Evolutionary conservation across 768 basidiomycete genomes (phyloP).

Genomic region (Asterophora lycoperdoides): DNA sequence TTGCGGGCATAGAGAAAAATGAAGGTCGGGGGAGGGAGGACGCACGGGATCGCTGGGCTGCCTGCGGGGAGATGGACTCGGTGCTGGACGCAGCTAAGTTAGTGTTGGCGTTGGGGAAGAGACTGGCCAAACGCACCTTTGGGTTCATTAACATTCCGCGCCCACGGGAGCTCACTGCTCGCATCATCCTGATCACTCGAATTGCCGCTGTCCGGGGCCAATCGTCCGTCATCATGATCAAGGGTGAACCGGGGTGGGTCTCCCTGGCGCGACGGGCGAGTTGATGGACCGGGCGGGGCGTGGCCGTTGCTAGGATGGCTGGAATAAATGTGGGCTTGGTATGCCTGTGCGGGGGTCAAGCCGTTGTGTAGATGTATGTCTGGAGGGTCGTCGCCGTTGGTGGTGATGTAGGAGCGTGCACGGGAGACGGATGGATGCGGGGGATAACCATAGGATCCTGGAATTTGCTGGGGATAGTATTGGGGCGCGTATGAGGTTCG

Average conservation of each 20-base stretch:
- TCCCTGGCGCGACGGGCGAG: constrained; percentile 19
- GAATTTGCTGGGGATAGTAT: constrained; percentile 30
- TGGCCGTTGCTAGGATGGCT: constrained; percentile 27
- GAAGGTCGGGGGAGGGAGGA: background rate
- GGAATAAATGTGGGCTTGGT: constrained; percentile 69
- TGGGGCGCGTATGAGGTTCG: constrained; percentile 47
- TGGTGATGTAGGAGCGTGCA: constrained; percentile 48
- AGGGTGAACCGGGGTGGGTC: constrained; percentile 40
- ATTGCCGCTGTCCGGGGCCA: constrained; percentile 46
- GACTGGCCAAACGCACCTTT: constrained; percentile 34
- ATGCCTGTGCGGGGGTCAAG: constrained; percentile 75
- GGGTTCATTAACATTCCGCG: constrained; percentile 37
- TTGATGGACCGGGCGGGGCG: constrained; percentile 25
- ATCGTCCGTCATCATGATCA: constrained; percentile 51
- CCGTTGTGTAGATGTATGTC: constrained; percentile 46
- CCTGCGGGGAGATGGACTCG: constrained; percentile 17
- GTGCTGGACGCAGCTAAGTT: background rate
- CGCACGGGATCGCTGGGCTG: constrained; percentile 22
- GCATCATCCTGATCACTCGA: constrained; percentile 42
- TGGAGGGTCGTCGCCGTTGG: constrained; percentile 46
- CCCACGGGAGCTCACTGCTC: constrained; percentile 60
- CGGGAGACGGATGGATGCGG: constrained; percentile 38
- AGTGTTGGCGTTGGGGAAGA: background rate
- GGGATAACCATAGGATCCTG: constrained; percentile 21
- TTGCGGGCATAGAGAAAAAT: constrained; percentile 5